Conservation (phyloP, 345 rosid species). For the Eucalyptus curtisii region DNA sequence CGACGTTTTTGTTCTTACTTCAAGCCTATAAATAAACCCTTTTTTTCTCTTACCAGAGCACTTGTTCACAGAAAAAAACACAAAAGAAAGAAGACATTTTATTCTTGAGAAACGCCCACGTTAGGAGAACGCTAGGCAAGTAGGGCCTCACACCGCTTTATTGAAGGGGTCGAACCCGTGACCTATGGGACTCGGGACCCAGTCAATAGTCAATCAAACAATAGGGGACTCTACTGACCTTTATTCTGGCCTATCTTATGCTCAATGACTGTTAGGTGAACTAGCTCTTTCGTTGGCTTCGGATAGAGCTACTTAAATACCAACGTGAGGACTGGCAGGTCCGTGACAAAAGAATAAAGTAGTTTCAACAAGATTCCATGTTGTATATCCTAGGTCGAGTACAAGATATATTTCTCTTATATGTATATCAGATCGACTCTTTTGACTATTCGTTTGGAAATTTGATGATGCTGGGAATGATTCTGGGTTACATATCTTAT, state of each 20-base stretch:
- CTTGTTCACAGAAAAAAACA: neutral
- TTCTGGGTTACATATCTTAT: no score
- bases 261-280: neutral
- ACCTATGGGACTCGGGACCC: neutral
- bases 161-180: neutral
- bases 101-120: neutral
- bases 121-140: neutral
- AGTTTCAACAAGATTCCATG: neutral
- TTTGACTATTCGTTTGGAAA: no score
- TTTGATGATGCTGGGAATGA: no score
- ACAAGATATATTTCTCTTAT: neutral
- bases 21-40: neutral
- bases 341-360: neutral
- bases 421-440: no score
- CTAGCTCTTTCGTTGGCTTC: neutral
- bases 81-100: neutral
- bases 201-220: neutral
- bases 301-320: neutral
- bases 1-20: neutral
- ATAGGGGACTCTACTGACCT: neutral
- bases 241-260: neutral
- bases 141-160: neutral
- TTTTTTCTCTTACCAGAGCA: neutral
- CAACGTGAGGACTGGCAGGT: neutral
- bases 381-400: neutral